phyloP scores from a whole-genome alignment of 306 rosid genomes.

The Pachyrhizus erosus region DNA sequence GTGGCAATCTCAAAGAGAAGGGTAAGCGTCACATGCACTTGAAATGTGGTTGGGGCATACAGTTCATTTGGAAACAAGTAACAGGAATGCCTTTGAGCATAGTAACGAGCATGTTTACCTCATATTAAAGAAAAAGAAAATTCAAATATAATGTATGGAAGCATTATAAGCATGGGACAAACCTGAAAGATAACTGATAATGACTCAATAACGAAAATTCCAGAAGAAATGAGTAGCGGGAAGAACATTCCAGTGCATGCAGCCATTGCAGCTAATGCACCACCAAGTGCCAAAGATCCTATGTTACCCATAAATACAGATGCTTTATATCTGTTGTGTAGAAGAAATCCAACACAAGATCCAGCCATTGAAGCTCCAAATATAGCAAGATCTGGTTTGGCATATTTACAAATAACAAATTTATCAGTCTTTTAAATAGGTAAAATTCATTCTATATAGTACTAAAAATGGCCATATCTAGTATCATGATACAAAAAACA shows the following conservation, averaged over 20 bases:
- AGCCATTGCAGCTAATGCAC: constrained; percentile 97
- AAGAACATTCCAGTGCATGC: constrained; percentile 95
- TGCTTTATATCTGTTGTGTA: constrained; percentile 90
- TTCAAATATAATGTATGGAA: constrained; percentile 2
- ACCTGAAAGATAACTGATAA: constrained; percentile 83
- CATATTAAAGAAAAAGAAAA: neutral
- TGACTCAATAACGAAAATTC: constrained; percentile 75
- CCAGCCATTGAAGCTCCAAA: constrained; percentile 99
- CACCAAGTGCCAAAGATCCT: constrained; percentile 95
- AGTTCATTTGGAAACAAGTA: neutral
- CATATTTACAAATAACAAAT: constrained; percentile 32
- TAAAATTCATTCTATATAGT: constrained; percentile 18
- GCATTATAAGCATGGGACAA: constrained; percentile 27
- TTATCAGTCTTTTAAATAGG: constrained; percentile 23
- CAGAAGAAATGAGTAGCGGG: constrained; percentile 81
- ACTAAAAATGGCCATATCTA: constrained; percentile 11
- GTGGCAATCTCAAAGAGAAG: constrained; percentile 12
- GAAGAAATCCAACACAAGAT: constrained; percentile 96
- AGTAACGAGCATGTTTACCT: neutral
- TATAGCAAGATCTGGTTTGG: constrained; percentile 77
- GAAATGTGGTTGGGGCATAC: constrained; percentile 2
- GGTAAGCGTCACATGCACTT: neutral
- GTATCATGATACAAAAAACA: constrained; percentile 2
- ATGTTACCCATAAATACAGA: constrained; percentile 88
- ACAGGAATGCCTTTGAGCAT: constrained; percentile 1